Base-by-base conservation (phyloP, 495 filamentous ascomycete genomes). In the Penicillium argentinense region DNA sequence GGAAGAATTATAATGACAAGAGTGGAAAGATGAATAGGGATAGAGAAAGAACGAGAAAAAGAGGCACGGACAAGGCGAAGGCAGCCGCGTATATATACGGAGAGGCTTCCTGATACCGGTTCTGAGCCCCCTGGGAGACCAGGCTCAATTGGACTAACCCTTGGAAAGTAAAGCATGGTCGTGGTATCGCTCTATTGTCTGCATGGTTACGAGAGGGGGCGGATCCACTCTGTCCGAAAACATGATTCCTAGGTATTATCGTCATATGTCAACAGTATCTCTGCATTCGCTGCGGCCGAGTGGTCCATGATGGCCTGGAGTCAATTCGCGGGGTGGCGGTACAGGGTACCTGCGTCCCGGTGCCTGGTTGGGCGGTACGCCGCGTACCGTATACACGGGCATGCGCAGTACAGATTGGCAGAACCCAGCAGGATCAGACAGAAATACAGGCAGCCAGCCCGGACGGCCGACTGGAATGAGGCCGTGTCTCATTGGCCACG, bases 181-280 rank as follows among this genome's bases (percentile, higher is more conserved):
- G 16, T 21, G 33, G 33, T 49, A 22, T 26, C 8, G 17, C 9
- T 14, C 11, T 42, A 23, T 47, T 36, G 23, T 29, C 16, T 44
- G 39, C 38, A 32, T 42, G 39, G 46, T 39, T 32, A 51, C 25
- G 29, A 36, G 27, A 30, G 34, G 33, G 41, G 32, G 51, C 23
- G 56, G 62, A 44, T 66, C 68, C 60, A 66, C 64, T 51, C 46
- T 51, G 37, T 47, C 48, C 51, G 62, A 59, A 63, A 36, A 36
- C 17, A 63, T 67, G 53, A 65, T 66, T 50, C 64, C 62, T 66
- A 63, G 47, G 56, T 66, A 71, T 71, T 68, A 61, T 71, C 69
- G 68, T 71, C 64, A 66, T 73, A 49, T 57, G 38, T 53, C 49
- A 59, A 54, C 30, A 48, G 44, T 39, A 40, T 43, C 23, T 22